A percentile compares a stretch with the other conserved stretches of the same genome.
Evolutionary conservation across 805 yeast species (phyloP).

Genomic region (Candida ascalaphidarum): DNA sequence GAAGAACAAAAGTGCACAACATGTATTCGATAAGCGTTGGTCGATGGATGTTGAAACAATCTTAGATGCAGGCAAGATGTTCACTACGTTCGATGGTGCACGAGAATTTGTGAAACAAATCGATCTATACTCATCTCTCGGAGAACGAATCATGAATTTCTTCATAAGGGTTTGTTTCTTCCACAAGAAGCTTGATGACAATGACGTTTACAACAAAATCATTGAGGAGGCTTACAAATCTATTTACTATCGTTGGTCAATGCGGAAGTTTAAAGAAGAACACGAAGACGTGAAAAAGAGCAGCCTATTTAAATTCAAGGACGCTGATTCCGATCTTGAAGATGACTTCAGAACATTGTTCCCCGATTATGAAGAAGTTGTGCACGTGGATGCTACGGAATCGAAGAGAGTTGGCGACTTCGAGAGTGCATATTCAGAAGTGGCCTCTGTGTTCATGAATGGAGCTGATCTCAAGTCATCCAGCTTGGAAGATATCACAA

Average conservation of each 20-base stretch:
- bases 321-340: constrained; percentile 59
- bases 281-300: constrained; percentile 53
- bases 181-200: constrained; percentile 9
- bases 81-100: constrained; percentile 22
- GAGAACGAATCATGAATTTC: constrained; percentile 43
- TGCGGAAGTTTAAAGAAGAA: constrained; percentile 58
- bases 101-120: constrained; percentile 30
- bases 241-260: constrained; percentile 74
- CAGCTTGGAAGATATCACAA: constrained; percentile 22
- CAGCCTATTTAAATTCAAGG: constrained; percentile 58
- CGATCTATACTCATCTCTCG: too few relatives aligned
- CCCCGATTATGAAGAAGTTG: constrained; percentile 76
- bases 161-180: constrained; percentile 36
- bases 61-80: constrained; percentile 17
- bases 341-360: constrained; percentile 74
- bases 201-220: constrained; percentile 2
- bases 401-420: constrained; percentile 16
- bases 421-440: constrained; percentile 37
- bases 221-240: constrained; percentile 45
- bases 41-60: constrained; percentile 35
- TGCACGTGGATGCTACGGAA: constrained; percentile 18
- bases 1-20: constrained; percentile 5
- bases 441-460: constrained; percentile 24
- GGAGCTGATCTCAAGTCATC: too few relatives aligned
- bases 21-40: constrained; percentile 35